Percentiles rank a stretch among this genome's conserved stretches.
These are phyloP conservation scores for Fusarium circinatum DNA, from an alignment of 2,329 filamentous ascomycete species.

Conservation along the genomic window DNA sequence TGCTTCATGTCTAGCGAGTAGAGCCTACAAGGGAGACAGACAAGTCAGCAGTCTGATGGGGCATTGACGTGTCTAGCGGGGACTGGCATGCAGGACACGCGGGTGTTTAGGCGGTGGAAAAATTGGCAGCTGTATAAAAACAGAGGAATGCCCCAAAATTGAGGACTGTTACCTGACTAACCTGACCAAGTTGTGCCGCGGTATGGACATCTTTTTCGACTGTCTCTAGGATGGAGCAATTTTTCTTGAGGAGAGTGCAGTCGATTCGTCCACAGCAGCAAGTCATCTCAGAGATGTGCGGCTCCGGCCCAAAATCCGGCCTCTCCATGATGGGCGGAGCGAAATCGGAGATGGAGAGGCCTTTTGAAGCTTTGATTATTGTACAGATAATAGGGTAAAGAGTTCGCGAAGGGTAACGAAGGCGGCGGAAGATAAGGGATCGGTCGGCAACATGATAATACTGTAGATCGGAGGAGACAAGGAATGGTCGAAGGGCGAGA, in stretches of 20 bases:
- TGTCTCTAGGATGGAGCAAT: slow-evolving; percentile 78
- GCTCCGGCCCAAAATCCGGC: slow-evolving; percentile 38
- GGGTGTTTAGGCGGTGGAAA: slow-evolving; percentile 18
- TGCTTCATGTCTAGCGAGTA: slow-evolving; percentile 90
- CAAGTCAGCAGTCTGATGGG: slow-evolving; percentile 70
- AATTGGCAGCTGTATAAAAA: background rate
- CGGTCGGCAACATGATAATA: slow-evolving; percentile 37
- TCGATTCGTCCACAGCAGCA: slow-evolving; percentile 90
- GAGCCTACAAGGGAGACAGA: slow-evolving; percentile 73
- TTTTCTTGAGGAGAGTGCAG: slow-evolving; percentile 85
- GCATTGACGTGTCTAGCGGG: slow-evolving; percentile 24
- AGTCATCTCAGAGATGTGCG: slow-evolving; percentile 53
- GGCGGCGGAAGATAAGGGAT: slow-evolving; percentile 8
- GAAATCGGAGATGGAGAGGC: slow-evolving; percentile 35
- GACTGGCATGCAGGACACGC: slow-evolving; percentile 39
- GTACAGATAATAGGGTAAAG: background rate
- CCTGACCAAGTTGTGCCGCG: slow-evolving; percentile 90
- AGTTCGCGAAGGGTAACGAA: slow-evolving; percentile 14
- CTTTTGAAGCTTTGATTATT: slow-evolving; percentile 26
- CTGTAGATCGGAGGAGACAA: background rate
- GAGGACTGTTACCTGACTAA: slow-evolving; percentile 62
- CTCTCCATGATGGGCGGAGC: slow-evolving; percentile 39
- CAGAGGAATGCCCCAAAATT: slow-evolving; percentile 41
- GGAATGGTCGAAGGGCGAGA: background rate
- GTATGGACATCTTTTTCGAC: slow-evolving; percentile 89